Evolutionary conservation across 371 early-diverging fungal genomes (phyloP).

Genomic region (Parasitella parasitica): DNA sequence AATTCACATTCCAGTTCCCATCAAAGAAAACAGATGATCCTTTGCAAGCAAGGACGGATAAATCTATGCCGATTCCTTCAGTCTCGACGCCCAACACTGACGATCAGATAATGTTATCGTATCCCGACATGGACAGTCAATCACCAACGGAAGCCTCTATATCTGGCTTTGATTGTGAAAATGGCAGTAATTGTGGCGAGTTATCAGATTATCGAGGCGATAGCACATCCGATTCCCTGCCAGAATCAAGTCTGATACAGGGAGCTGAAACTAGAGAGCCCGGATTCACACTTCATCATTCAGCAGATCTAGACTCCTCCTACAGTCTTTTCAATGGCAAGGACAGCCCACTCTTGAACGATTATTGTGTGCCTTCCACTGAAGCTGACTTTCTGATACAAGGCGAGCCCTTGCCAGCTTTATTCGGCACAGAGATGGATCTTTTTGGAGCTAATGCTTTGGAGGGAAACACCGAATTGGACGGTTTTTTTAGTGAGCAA

Average conservation of each 20-base stretch:
- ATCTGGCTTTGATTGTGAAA: not conserved
- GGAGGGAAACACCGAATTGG: not conserved
- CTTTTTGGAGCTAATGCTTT: not conserved
- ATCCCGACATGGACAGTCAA: not conserved
- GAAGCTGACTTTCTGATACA: not conserved
- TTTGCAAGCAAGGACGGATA: constrained; percentile 9
- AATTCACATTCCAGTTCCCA: constrained; percentile 5
- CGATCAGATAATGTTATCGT: not conserved
- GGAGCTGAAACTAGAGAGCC: not conserved
- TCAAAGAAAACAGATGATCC: not conserved
- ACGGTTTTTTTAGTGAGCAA: constrained; percentile 7
- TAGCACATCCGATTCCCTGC: not conserved
- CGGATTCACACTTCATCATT: not conserved
- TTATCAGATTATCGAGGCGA: not conserved
- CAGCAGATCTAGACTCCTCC: not conserved
- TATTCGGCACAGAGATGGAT: constrained; percentile 14
- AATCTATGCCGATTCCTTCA: not conserved
- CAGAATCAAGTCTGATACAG: not conserved
- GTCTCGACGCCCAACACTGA: constrained; percentile 7
- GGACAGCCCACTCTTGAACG: not conserved
- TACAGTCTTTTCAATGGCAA: not conserved
- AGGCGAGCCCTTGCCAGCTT: not conserved
- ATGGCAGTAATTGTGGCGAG: not conserved
- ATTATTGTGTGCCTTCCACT: not conserved
- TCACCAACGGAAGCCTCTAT: not conserved